Conservation (phyloP, 2,329 filamentous ascomycete genomes). For the Calycina herbarum region DNA sequence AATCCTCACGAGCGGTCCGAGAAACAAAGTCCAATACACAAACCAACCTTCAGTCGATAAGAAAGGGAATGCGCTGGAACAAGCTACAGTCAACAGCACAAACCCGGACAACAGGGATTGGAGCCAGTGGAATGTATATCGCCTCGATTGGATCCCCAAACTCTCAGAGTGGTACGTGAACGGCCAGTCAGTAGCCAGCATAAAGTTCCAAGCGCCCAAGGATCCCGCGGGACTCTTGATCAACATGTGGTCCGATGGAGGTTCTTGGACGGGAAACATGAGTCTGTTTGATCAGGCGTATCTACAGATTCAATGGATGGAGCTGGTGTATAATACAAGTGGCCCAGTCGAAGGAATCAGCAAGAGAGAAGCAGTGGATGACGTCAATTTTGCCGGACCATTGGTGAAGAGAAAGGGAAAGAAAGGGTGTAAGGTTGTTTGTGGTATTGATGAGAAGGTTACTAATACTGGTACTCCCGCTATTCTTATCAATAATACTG, state of each 20-base stretch:
- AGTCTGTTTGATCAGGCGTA: constrained; percentile 29
- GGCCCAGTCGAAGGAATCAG: constrained; percentile 22
- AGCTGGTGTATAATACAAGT: constrained; percentile 35
- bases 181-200: constrained; percentile 30
- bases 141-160: constrained; percentile 37
- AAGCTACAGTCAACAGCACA: constrained; percentile 31
- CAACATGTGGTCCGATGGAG: constrained; percentile 39
- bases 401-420: constrained; percentile 29
- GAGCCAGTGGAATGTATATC: constrained; percentile 35
- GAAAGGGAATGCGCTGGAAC: constrained; percentile 22
- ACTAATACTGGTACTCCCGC: constrained; percentile 31
- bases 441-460: constrained; percentile 32
- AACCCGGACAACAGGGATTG: constrained; percentile 27
- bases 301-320: constrained; percentile 38
- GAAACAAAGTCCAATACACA: constrained; percentile 34
- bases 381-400: constrained; percentile 12
- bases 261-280: constrained; percentile 37
- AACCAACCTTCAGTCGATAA: constrained; percentile 34
- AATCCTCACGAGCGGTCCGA: constrained; percentile 33
- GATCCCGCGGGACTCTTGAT: constrained; percentile 31
- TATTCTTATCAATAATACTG: constrained; percentile 31
- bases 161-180: constrained; percentile 36
- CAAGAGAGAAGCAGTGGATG: constrained; percentile 20
- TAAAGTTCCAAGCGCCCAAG: constrained; percentile 31
- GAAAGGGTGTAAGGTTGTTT: constrained; percentile 32